phyloP scores from a whole-genome alignment of 768 basidiomycete genomes.

The Hypsizygus marmoreus region DNA sequence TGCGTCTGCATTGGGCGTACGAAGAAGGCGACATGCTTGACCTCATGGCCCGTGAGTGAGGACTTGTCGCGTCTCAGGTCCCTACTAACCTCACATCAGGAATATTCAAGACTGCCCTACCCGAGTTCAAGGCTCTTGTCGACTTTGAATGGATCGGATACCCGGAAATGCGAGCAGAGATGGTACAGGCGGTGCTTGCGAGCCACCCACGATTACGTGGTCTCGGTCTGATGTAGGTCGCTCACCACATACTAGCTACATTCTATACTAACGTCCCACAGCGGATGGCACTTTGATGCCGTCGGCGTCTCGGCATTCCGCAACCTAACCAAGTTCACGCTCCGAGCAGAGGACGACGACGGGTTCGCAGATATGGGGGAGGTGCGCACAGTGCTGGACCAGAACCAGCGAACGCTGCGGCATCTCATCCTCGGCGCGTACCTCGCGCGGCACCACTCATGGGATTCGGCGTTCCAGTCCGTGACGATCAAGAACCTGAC shows the following conservation, averaged over 20 bases:
- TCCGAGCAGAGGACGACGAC: constrained; percentile 71
- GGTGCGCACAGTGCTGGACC: constrained; percentile 62
- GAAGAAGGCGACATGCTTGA: constrained; percentile 69
- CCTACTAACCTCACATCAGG: constrained; percentile 30
- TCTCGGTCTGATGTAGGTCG: constrained; percentile 58
- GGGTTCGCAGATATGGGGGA: constrained; percentile 73
- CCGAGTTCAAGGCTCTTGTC: constrained; percentile 58
- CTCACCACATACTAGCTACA: background rate
- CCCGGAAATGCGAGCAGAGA: constrained; percentile 67
- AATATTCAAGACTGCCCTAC: constrained; percentile 63
- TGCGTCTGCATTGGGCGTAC: constrained; percentile 69
- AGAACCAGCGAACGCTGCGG: constrained; percentile 55
- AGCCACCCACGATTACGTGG: constrained; percentile 55
- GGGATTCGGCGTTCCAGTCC: constrained; percentile 67
- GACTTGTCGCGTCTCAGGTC: background rate
- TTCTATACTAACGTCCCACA: constrained; percentile 18
- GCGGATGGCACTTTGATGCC: constrained; percentile 76
- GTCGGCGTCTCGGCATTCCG: constrained; percentile 66
- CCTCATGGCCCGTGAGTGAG: constrained; percentile 36
- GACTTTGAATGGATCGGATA: constrained; percentile 83
- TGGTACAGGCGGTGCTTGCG: constrained; percentile 58
- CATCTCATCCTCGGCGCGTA: constrained; percentile 74
- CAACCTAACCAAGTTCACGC: constrained; percentile 62
- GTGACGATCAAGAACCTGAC: constrained; percentile 66
- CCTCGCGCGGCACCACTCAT: constrained; percentile 62